Evolutionary conservation across 2,329 filamentous ascomycete genomes (phyloP), one percentile per base, ranked within the genome.

Genomic region (Stagonosporopsis tanaceti): DNA sequence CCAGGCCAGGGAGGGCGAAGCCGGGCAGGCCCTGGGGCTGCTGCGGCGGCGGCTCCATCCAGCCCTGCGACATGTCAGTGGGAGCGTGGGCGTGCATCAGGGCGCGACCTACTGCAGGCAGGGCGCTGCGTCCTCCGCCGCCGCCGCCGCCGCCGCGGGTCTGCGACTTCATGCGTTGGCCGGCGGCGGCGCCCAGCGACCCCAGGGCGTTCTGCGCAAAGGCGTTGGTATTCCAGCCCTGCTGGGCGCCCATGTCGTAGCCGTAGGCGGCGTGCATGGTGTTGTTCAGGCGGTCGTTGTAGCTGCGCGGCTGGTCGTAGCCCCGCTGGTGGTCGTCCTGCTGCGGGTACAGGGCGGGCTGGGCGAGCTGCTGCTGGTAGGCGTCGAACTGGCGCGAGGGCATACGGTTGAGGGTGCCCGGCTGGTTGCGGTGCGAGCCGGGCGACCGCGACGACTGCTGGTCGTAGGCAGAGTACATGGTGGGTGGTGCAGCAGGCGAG

Each of bases 221-320:
- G 44, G 87, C 89, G 69, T 85, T 86, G 50, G 92, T 88, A 74
- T 88, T 91, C 93, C 93, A 97, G 20, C 89, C 88, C 71, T 92
- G 89, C n/a, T 84, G 83, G n/a, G 80, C 78, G 57, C 81, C 80
- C 72, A 87, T 86, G 70, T 93, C 91, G 66, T 93, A 90, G 57
- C 79, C 85, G 56, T 91, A 89, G 50, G 83, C 86, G 54, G 80
- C 81, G 61, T 82, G 82, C 68, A 82, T 82, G 71, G 81, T 85
- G 66, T 84, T 81, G 67, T 83, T 85, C 65, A 82, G 81, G 75
- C 81, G 87, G 77, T 82, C 90, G 54, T 57, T 57, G 78, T 81
- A 73, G 81, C 80, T 75, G 84, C 87, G 77, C 81, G 82, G 72
- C 63, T 78, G 73, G 66, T 78, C 76, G 67, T 78, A 69, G 68